phyloP scores from a whole-genome alignment of 176 grass and related monocot genomes.

The Oropetium thomaeum region DNA sequence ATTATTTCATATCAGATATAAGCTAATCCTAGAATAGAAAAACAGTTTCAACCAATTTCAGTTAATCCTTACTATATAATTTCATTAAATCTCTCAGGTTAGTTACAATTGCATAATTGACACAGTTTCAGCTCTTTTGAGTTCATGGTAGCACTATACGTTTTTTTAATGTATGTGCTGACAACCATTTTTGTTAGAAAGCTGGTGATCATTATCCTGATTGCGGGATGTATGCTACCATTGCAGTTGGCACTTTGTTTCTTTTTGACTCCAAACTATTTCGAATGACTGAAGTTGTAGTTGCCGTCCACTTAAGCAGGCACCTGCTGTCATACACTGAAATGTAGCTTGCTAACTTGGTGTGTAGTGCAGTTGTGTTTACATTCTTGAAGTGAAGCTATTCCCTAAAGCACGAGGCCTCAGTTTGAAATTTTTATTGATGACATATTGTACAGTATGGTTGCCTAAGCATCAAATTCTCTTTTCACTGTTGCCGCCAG shows the following conservation, averaged over 20 bases:
- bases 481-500: not conserved
- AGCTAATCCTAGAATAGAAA: not conserved
- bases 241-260: not conserved
- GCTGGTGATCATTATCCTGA: not conserved
- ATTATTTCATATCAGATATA: not conserved
- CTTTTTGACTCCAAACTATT: not conserved
- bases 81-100: not conserved
- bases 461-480: not conserved
- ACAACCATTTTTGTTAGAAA: slow-evolving; percentile 1
- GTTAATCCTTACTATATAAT: not conserved
- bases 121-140: not conserved
- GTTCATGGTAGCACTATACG: not conserved
- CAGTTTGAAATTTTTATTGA: not conserved
- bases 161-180: slow-evolving; percentile 6
- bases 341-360: not conserved
- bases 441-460: no score
- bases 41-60: not conserved
- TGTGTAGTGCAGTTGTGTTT: not conserved
- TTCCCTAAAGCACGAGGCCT: no score
- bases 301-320: not conserved
- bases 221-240: not conserved
- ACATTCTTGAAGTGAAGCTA: not conserved
- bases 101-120: not conserved
- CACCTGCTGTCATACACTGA: not conserved
- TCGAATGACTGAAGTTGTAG: not conserved